A percentile compares a stretch with the other conserved stretches of the same genome.
Conservation (phyloP, 1,284 basidiomycete species). For the Apiotrichum sp. region DNA sequence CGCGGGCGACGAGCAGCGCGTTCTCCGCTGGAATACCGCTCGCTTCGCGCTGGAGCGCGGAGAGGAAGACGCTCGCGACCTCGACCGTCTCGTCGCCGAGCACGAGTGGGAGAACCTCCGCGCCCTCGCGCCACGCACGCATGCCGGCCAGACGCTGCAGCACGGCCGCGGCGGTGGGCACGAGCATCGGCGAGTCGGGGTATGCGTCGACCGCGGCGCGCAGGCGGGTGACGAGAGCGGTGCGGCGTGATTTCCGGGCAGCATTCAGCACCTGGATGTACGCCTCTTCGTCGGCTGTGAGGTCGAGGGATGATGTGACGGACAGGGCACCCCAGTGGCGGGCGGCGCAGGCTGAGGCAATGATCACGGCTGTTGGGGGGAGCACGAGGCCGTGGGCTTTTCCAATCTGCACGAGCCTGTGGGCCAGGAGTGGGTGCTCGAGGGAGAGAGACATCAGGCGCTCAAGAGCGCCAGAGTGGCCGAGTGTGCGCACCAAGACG, state of each 20-base stretch:
- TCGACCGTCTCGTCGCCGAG: background rate
- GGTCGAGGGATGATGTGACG: background rate
- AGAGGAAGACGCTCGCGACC: background rate
- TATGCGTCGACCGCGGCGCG: background rate
- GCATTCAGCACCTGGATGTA: background rate
- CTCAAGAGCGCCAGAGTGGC: background rate
- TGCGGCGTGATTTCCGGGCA: background rate
- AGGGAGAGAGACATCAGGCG: background rate
- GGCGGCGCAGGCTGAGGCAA: constrained; percentile 11
- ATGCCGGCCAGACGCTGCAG: background rate
- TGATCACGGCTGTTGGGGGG: background rate
- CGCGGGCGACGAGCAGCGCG: background rate
- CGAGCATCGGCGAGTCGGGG: constrained; percentile 1
- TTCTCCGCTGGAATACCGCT: background rate
- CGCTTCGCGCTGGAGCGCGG: background rate
- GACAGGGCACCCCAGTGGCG: constrained; percentile 13
- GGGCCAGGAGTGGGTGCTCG: constrained; percentile 8
- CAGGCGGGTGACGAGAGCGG: background rate
- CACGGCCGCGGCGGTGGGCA: background rate
- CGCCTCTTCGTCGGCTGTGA: background rate
- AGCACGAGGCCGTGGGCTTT: background rate
- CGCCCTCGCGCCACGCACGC: background rate
- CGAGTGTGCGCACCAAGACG: constrained; percentile 1
- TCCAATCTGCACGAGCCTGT: constrained; percentile 5
- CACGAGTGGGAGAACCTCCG: background rate